Base-by-base conservation (phyloP, 345 rosid species). In the Lepidium sativum region DNA sequence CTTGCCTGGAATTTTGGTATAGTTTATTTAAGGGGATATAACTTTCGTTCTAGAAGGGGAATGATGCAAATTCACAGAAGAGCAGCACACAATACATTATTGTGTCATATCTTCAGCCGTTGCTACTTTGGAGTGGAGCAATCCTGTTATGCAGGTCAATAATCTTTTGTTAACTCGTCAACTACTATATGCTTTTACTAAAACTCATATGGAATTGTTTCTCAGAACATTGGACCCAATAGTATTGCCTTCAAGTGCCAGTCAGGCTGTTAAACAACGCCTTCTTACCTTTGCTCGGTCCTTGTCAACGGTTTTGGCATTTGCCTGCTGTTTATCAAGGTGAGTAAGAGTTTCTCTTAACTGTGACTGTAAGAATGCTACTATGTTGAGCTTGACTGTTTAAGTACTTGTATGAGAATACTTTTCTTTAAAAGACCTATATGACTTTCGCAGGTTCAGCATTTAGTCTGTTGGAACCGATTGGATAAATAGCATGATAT, bases 281-380 rank as follows among this genome's bases (percentile, higher is more conserved):
- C 78, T 89, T 70, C 74, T 90, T 67, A 79, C 65, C 68, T 94
- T 94, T 81, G 79, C 83, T 29, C 78, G 79, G 42, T 82, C 96
- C 57, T 75, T 86, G 16, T 84, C 99, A 21, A 81, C 89, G 1
- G 90, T 88, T 44, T 73, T 94, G 80, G 90, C 91, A 38, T 94
- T 89, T 79, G 88, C 92, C 32, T 86, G 75, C 72, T 87, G 92
- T 77, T 77, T 90, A 42, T 90, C 99, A 66, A 84, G 96, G 99
- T 90, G 71, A 72, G 80, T 20, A 44, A 75, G 57, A 17, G 61
- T 54, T 39, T 38, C 60, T 65, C 0, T 65, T 34, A 12, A 31
- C 9, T 37, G 18, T 40, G 37, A 38, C 38, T 47, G 7, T 15
- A 35, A 55, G 44, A 63, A 63, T 13, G 11, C 18, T 50, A 25